These are phyloP conservation scores for Chimonanthus praecox DNA, from an alignment of 164 flowering plant genomes.

Conservation along the genomic window DNA sequence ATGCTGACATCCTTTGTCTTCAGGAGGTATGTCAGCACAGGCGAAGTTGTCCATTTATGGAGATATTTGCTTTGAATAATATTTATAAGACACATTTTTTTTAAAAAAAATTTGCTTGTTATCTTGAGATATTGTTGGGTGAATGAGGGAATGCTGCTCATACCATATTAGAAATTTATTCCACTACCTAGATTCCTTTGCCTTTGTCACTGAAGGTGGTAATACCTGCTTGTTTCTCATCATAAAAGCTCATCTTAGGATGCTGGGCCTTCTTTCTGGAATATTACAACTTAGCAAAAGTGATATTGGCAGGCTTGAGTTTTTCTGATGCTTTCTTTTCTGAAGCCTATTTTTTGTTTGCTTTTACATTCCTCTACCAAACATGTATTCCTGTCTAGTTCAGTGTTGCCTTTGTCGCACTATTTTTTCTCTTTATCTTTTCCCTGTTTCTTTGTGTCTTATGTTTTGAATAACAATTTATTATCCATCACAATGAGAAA, in stretches of 20 bases:
- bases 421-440: background rate
- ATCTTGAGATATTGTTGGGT: no score
- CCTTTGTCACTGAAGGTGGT: background rate
- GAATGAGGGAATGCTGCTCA: background rate
- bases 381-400: no score
- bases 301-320: background rate
- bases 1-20: slow-evolving; percentile 91
- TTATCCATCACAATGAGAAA: background rate
- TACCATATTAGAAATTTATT: background rate
- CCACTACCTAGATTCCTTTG: background rate
- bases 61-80: background rate
- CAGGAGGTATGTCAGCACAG: slow-evolving; percentile 64
- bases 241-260: background rate
- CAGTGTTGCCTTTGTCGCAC: no score
- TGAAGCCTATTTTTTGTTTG: background rate
- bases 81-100: background rate
- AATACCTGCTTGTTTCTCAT: no score
- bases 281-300: no score
- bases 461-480: no score
- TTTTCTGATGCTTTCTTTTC: background rate
- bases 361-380: background rate
- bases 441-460: background rate
- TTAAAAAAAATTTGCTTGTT: background rate
- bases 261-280: background rate
- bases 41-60: background rate